A percentile compares a stretch with the other conserved stretches of the same genome.
These are phyloP conservation scores for Epichloe brachyelytri DNA, from an alignment of 2,329 filamentous ascomycete genomes.

Conservation along the genomic window DNA sequence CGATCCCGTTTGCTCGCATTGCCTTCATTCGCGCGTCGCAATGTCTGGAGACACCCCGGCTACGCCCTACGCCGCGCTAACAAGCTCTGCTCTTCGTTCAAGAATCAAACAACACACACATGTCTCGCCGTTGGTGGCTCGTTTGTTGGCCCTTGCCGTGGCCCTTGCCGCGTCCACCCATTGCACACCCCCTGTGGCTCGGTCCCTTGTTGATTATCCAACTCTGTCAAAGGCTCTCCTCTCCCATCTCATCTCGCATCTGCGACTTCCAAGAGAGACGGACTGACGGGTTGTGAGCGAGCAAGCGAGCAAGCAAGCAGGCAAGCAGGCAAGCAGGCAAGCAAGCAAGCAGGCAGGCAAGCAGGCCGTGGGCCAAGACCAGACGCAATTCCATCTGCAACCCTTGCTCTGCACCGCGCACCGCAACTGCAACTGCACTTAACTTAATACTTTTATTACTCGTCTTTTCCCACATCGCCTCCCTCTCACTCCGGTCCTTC, in stretches of 20 bases:
- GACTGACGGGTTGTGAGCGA: not conserved
- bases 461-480: slow-evolving; percentile 5
- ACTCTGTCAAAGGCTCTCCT: not conserved
- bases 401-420: not conserved
- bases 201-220: not conserved
- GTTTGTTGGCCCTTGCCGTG: slow-evolving; percentile 11
- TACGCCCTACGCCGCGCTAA: slow-evolving; percentile 40
- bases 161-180: not conserved
- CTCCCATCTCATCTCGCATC: not conserved
- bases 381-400: slow-evolving; percentile 2
- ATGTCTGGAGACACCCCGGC: slow-evolving; percentile 32
- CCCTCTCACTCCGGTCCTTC: not conserved
- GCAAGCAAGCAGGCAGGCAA: not conserved
- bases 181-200: not conserved
- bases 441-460: slow-evolving; percentile 3
- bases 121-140: slow-evolving; percentile 42
- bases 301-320: not conserved
- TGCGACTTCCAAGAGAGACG: not conserved
- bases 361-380: not conserved
- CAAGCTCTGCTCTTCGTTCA: slow-evolving; percentile 19
- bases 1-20: slow-evolving; percentile 29
- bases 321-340: not conserved
- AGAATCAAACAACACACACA: slow-evolving; percentile 42
- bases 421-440: not conserved
- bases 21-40: slow-evolving; percentile 22